These are phyloP conservation scores for Simmondsia chinensis DNA, from an alignment of 148 eudicot genomes.

Conservation along the genomic window DNA sequence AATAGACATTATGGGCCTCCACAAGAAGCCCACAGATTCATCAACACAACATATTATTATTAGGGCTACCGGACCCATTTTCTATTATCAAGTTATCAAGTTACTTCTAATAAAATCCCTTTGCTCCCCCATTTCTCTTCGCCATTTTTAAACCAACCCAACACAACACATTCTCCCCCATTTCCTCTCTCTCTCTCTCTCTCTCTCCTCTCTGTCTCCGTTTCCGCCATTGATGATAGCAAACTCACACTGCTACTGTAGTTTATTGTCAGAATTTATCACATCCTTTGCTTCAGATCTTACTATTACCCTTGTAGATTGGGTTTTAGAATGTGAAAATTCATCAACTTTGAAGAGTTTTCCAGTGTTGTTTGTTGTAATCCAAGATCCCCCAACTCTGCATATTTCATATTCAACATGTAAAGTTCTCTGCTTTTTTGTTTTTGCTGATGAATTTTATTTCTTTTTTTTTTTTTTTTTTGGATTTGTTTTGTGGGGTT, in stretches of 20 bases:
- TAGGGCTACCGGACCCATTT: too few species aligned
- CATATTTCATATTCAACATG: conserved; percentile 3
- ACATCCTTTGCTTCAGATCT: too few species aligned
- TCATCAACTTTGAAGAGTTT: not conserved
- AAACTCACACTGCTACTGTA: not conserved
- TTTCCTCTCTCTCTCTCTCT: conserved; percentile 3
- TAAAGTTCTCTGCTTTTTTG: not conserved
- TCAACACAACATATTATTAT: too few species aligned
- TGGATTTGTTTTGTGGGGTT: too few species aligned
- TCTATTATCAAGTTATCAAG: too few species aligned
- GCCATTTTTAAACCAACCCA: conserved; percentile 6
- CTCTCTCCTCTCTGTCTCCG: not conserved
- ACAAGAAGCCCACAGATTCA: too few species aligned
- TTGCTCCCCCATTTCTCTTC: not conserved
- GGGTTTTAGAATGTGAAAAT: too few species aligned
- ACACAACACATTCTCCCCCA: not conserved
- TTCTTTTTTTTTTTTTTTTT: not conserved
- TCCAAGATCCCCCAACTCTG: not conserved
- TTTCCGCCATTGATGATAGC: not conserved
- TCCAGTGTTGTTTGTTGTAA: not conserved
- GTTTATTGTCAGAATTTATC: not conserved
- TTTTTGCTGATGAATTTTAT: not conserved
- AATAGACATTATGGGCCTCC: too few species aligned
- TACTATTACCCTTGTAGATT: too few species aligned
- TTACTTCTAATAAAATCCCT: not conserved